These are phyloP conservation scores for Gyromitra esculenta DNA, from an alignment of 2,329 filamentous ascomycete species.

Conservation along the genomic window DNA sequence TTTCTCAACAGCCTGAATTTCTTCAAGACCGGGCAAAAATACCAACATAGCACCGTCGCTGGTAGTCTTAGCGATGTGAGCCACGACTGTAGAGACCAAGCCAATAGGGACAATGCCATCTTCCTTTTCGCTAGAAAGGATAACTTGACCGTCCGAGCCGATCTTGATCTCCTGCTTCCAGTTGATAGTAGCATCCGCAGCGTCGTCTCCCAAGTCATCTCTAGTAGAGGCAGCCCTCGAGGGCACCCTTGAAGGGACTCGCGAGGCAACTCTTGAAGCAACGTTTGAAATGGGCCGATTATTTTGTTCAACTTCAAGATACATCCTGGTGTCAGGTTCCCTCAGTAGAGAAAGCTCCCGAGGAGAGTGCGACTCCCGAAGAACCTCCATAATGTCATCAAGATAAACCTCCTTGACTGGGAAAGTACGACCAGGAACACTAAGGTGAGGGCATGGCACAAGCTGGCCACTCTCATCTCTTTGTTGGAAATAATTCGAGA, in stretches of 20 bases:
- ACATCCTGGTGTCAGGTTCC: constrained; percentile 58
- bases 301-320: constrained; percentile 55
- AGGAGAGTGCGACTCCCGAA: constrained; percentile 57
- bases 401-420: constrained; percentile 63
- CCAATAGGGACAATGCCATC: constrained; percentile 61
- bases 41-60: constrained; percentile 63
- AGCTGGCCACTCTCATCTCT: constrained; percentile 58
- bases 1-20: constrained; percentile 59
- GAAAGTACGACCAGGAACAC: constrained; percentile 63
- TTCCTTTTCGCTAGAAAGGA: constrained; percentile 59
- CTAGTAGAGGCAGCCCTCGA: constrained; percentile 48
- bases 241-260: constrained; percentile 47
- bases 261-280: constrained; percentile 44
- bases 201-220: constrained; percentile 43
- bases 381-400: constrained; percentile 60
- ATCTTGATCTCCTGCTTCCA: constrained; percentile 60
- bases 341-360: constrained; percentile 55
- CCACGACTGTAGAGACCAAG: constrained; percentile 63
- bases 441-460: constrained; percentile 61
- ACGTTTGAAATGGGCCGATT: constrained; percentile 40
- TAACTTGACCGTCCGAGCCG: constrained; percentile 56
- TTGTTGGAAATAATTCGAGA: constrained; percentile 63
- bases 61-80: constrained; percentile 63
- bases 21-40: constrained; percentile 63
- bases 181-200: constrained; percentile 59